Evolutionary conservation across 148 eudicot genomes (phyloP), one percentile per base, ranked within the genome.

Genomic region (Rhododendron molle): DNA sequence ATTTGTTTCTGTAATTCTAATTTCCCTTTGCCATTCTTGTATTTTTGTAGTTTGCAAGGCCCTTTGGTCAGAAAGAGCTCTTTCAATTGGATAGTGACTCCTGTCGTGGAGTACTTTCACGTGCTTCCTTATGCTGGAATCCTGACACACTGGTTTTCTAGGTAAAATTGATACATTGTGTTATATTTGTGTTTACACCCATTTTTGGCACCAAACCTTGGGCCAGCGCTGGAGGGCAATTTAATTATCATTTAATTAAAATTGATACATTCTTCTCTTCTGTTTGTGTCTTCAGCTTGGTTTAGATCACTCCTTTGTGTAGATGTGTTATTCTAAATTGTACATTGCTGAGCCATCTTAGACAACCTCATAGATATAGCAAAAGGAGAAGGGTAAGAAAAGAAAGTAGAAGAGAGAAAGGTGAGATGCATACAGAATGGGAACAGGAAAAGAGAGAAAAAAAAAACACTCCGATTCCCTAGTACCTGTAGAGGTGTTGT

Each of bases 81-180:
- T 10, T 71, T 82, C 82, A 72, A 89, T 85, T 95, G 98, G 98
- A 81, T 76, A 47, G 69, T 86, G 16, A 93, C 98, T 32, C 84
- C 94, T 5, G 91, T 89, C 6, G 93, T 95, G 58, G 94, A 97
- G 84, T 93, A 95, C 86, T 92, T 89, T 86, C 95, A 93, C 36
- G 69, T 97, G 89, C 93, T 95, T 89, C 99, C 99, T 58, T 94
- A 92, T 88, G 91, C 88, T n/a, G 91, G 84, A 71, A 87, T 92
- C 84, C 72, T 97, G 26, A 85, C 86, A 71, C 84, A 88, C 44
- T 95, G 93, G 93, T 85, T 94, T 44, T 87, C 89, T 7, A 89
- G 98, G 99, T 96, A 92, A 72, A 80, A 54, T 38, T 73, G 18
- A 40, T 56, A 20, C 20, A 58, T 16, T 43, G 3, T 44, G 34